Evolutionary conservation across 345 rosid species (phyloP), one percentile per base, ranked within the genome.

Genomic region (Gossypium anomalum): DNA sequence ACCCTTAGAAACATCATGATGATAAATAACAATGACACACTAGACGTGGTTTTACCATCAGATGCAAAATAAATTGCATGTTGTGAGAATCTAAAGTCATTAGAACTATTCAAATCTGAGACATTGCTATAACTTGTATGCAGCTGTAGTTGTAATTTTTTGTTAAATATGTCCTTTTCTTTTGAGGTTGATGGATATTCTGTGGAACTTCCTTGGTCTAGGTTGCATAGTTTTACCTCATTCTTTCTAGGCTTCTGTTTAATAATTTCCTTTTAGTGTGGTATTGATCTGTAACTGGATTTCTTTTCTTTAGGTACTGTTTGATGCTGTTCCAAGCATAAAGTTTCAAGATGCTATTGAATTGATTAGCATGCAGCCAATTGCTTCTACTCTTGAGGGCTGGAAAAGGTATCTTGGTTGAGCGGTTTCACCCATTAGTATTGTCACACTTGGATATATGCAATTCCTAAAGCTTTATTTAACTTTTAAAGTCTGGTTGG

Each of bases 241-340:
- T 68, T 68, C 59, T 29, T 65, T 68, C 62, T 23, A 58, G 29
- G 29, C 27, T 22, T 58, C n/a, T 45, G 13, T 25, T 34, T 45
- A 20, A 7, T 8, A 48, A 23, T 48, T 12, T 69, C 70, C 38
- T n/a, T 55, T 55, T 48, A 19, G 22, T 75, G 25, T 27, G 65
- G 51, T 48, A 68, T 70, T 73, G 60, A 67, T 20, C 76, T 76
- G 20, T 74, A 71, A 81, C 59, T 27, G 51, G 59, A 19, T 81
- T 47, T 45, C 78, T 59, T 70, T 84, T 45, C 58, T 80, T 78
- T 64, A 94, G 98, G 98, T 94, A 49, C 76, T 94, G 74, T 94
- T 94, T 87, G 98, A 94, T 76, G 92, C 93, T 72, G 98, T 94
- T 82, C 97, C 98, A 45, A 87, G 84, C 79, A 85, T 94, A 84